Conservation (phyloP, 805 yeast genomes). For the Cyberlindnera euphorbiiphila region DNA sequence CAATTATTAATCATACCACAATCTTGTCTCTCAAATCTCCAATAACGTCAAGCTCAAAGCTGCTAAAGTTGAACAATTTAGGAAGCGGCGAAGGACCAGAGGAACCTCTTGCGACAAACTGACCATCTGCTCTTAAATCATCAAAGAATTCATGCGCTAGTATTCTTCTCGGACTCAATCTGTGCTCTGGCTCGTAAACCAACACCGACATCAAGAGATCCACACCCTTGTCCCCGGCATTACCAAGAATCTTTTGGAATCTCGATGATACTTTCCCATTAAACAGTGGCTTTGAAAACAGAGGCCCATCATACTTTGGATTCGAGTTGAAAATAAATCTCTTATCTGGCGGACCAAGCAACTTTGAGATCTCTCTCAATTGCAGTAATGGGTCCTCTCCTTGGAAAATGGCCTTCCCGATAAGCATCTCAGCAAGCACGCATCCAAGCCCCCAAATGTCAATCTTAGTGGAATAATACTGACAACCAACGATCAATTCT, state of each 20-base stretch:
- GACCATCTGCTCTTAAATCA: conserved; percentile 61
- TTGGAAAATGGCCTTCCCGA: conserved; percentile 93
- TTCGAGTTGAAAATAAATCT: conserved; percentile 70
- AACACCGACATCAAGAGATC: conserved; percentile 78
- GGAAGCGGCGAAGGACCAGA: conserved; percentile 40
- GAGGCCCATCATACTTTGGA: conserved; percentile 71
- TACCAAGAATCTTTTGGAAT: conserved; percentile 63
- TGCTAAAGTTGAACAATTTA: conserved; percentile 65
- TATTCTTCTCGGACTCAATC: conserved; percentile 78
- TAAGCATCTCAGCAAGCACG: conserved; percentile 88
- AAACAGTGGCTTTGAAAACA: conserved; percentile 62
- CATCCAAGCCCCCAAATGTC: conserved; percentile 99
- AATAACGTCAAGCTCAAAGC: conserved; percentile 54
- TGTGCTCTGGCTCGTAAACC: conserved; percentile 83
- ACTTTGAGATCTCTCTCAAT: conserved; percentile 82
- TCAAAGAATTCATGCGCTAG: conserved; percentile 87
- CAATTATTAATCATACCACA: conserved; percentile 8
- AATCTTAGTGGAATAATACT: conserved; percentile 82
- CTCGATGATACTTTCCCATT: conserved; percentile 51
- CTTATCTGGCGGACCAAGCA: conserved; percentile 83
- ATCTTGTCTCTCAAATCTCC: conserved; percentile 29
- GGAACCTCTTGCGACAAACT: conserved; percentile 54
- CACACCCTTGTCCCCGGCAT: conserved; percentile 81
- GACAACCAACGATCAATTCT: conserved; percentile 87
- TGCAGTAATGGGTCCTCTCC: conserved; percentile 89